Evolutionary conservation across 257 asterid species (phyloP), one percentile per base, ranked within the genome.

Genomic region (Fraxinus excelsior): DNA sequence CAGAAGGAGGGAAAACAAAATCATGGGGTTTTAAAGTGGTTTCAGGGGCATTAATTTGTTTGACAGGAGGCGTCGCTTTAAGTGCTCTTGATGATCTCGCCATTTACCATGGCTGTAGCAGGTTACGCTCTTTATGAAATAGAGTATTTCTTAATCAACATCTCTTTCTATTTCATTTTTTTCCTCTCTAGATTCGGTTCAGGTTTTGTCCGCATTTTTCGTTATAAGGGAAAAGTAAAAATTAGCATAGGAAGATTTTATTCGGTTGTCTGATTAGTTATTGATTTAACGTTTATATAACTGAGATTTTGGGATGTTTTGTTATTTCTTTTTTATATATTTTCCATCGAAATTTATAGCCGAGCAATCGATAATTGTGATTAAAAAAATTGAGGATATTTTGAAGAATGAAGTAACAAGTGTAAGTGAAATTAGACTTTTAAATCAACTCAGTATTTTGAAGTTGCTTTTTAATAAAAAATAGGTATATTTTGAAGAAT

Each of bases 1-100:
- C 73, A 0, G 94, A 79, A 77, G 94, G 84, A 72, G 87, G 78
- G 46, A 84, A 75, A 32, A 81, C 86, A 42, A 85, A 82, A 77
- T 81, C 87, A 2, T 90, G 90, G 97, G 96, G 94, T 9, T 82
- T 90, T 67, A 89, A 85, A 79, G 70, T 86, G 28, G 92, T 86
- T 1, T 89, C 98, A 3, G 96, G 97, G 56, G 56, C 28, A 58
- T 58, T 58, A 25, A n/a, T 58, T 58, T 58, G 66, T 58, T 58
- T 58, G 28, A 58, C 66, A 21, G 66, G 66, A 58, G 68, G 68
- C 5, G 85, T 88, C 29, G 89, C 90, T 67, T 78, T 88, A 79
- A 88, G 92, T 70, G 92, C 92, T 5, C 29, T 83, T 73, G 86
- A 86, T 76, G 92, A 88, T 86, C 88, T 88, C 13, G 26, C 87